Percentiles rank a stretch among this genome's conserved stretches.
These are phyloP conservation scores for Fusarium sp. DNA, from an alignment of 2,329 filamentous ascomycete genomes.

Conservation along the genomic window DNA sequence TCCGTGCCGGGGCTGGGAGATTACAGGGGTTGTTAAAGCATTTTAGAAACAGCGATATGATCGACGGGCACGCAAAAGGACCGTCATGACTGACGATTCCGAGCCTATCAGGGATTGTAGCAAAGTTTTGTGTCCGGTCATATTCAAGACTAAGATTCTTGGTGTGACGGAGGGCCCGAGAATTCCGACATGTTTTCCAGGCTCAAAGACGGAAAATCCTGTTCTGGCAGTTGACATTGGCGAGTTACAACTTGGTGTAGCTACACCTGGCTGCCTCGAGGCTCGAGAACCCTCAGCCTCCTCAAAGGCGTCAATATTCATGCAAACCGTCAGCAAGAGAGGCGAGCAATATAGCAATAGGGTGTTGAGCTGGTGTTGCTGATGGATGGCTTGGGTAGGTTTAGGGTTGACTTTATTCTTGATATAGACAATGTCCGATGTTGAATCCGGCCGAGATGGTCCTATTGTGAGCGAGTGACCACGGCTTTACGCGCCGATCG, in stretches of 20 bases:
- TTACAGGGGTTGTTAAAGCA: slow-evolving; percentile 13
- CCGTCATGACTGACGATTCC: slow-evolving; percentile 2
- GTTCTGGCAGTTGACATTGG: slow-evolving; percentile 1
- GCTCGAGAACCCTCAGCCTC: background rate
- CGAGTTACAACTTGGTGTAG: background rate
- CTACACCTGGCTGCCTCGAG: background rate
- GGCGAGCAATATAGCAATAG: slow-evolving; percentile 6
- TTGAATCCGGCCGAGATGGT: slow-evolving; percentile 21
- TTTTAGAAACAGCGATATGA: slow-evolving; percentile 14
- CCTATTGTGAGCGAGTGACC: background rate
- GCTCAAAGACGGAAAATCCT: slow-evolving; percentile 1
- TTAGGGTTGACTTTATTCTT: slow-evolving; percentile 24
- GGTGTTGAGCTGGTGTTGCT: slow-evolving; percentile 26
- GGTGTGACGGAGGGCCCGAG: slow-evolving; percentile 8
- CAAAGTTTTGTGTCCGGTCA: background rate
- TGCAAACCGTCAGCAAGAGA: slow-evolving; percentile 17
- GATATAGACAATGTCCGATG: slow-evolving; percentile 23
- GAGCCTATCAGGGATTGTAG: background rate
- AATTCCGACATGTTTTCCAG: slow-evolving; percentile 9
- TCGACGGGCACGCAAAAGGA: slow-evolving; percentile 23
- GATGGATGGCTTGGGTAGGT: slow-evolving; percentile 20
- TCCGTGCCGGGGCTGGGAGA: background rate
- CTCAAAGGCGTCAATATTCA: slow-evolving; percentile 14
- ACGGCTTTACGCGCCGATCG: slow-evolving; percentile 26
- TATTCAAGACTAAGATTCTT: background rate